A percentile compares a stretch with the other conserved stretches of the same genome.
These are phyloP conservation scores for Phytopythium chamaehyphon DNA, from an alignment of 352 stramenopile genomes.

Conservation along the genomic window DNA sequence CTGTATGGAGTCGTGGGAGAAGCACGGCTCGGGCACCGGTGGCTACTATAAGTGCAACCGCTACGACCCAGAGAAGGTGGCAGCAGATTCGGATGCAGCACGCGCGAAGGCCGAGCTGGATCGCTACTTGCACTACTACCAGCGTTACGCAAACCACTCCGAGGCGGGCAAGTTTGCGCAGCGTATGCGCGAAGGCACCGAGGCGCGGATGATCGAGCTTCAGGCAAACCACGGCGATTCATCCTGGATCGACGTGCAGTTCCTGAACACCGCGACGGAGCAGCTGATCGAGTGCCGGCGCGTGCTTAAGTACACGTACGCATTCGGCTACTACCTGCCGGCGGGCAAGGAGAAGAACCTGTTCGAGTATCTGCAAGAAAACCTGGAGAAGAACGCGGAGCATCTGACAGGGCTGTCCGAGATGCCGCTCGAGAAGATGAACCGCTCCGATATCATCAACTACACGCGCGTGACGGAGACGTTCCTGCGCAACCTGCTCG, in stretches of 20 bases:
- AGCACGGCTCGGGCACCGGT: slow-evolving; percentile 95
- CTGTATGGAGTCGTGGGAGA: slow-evolving; percentile 95
- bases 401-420: slow-evolving; percentile 89
- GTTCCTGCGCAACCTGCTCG: slow-evolving; percentile 89
- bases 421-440: slow-evolving; percentile 89
- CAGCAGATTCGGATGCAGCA: slow-evolving; percentile 80
- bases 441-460: slow-evolving; percentile 93
- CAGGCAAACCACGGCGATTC: slow-evolving; percentile 89
- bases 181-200: slow-evolving; percentile 94
- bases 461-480: slow-evolving; percentile 92
- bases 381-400: slow-evolving; percentile 94
- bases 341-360: slow-evolving; percentile 89
- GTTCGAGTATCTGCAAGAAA: slow-evolving; percentile 94
- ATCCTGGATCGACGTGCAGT: slow-evolving; percentile 98
- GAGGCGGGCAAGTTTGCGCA: slow-evolving; percentile 96
- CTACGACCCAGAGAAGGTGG: slow-evolving; percentile 78
- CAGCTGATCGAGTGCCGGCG: slow-evolving; percentile 97
- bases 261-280: slow-evolving; percentile 95
- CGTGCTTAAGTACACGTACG: slow-evolving; percentile 99
- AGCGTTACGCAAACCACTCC: slow-evolving; percentile 96
- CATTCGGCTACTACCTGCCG: slow-evolving; percentile 93
- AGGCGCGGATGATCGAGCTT: slow-evolving; percentile 94
- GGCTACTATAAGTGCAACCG: slow-evolving; percentile 99
- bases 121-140: slow-evolving; percentile 99
- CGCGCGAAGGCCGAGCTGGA: slow-evolving; percentile 96